These are phyloP conservation scores for Ottelia alismoides DNA, from an alignment of 106 monocot genomes.

Conservation along the genomic window DNA sequence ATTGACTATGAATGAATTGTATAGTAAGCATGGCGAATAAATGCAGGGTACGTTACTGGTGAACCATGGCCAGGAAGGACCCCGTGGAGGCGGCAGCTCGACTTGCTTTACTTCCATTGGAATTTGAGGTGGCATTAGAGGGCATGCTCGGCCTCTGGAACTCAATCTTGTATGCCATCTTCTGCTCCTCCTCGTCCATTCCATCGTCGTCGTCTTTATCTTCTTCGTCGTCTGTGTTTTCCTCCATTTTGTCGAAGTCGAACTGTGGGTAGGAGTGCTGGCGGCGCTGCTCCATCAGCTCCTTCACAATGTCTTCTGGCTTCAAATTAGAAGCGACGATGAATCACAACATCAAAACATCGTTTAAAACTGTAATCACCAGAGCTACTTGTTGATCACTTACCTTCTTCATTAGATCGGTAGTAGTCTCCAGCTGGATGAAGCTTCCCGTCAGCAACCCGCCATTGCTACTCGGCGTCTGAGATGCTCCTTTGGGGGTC, in stretches of 20 bases:
- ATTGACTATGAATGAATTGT: too few species aligned
- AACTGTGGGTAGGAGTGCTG: constrained; percentile 2
- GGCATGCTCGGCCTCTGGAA: constrained; percentile 15
- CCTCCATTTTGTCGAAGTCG: constrained; percentile 21
- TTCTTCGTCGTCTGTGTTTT: constrained; percentile 30
- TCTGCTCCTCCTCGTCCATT: constrained; percentile 17
- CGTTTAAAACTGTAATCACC: too few species aligned
- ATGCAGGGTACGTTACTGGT: too few species aligned
- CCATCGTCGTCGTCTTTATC: constrained; percentile 51
- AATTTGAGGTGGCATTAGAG: too few species aligned
- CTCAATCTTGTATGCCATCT: constrained; percentile 14
- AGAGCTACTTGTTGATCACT: too few species aligned
- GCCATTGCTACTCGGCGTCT: constrained; percentile 26
- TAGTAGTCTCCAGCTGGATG: not conserved
- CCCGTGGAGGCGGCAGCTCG: not conserved
- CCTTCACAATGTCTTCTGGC: constrained; percentile 70
- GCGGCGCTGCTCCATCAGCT: constrained; percentile 19
- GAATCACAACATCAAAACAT: too few species aligned
- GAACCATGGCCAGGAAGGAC: too few species aligned
- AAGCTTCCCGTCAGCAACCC: constrained; percentile 6
- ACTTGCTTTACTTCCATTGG: not conserved
- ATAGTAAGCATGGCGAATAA: too few species aligned
- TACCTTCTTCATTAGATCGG: not conserved
- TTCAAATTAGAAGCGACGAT: constrained; percentile 36
- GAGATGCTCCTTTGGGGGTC: not conserved